These are phyloP conservation scores for Sechiopsis laciniata DNA, from an alignment of 306 rosid genomes.

Conservation along the genomic window DNA sequence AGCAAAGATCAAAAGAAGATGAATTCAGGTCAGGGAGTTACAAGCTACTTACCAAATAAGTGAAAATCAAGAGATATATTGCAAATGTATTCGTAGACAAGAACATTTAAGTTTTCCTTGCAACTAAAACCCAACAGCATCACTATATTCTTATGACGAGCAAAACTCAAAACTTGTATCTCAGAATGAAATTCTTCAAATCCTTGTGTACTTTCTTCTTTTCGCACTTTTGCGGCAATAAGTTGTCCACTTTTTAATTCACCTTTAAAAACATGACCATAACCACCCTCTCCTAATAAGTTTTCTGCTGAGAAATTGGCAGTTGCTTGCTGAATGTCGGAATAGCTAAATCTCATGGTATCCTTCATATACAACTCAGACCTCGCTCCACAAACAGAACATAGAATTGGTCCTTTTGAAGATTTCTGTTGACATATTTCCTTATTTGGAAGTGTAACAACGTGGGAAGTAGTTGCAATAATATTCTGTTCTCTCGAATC, in stretches of 20 bases:
- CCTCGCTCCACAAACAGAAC: conserved; percentile 60
- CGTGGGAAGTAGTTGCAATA: conserved; percentile 32
- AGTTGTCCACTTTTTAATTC: conserved; percentile 61
- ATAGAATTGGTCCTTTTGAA: conserved; percentile 61
- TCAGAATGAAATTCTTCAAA: conserved; percentile 74
- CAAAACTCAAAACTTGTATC: conserved; percentile 68
- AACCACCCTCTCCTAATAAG: conserved; percentile 89
- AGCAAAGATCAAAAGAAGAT: neutral
- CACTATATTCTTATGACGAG: conserved; percentile 85
- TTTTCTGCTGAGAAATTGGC: conserved; percentile 57
- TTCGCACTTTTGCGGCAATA: conserved; percentile 78
- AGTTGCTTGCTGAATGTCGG: conserved; percentile 58
- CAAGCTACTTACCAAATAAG: conserved; percentile 56
- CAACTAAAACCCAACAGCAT: conserved; percentile 81
- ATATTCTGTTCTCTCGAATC: conserved; percentile 30
- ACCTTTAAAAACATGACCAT: conserved; percentile 68
- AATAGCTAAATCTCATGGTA: conserved; percentile 47
- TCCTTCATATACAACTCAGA: conserved; percentile 51
- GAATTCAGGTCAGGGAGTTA: neutral
- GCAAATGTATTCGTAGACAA: conserved; percentile 81
- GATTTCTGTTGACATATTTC: conserved; percentile 27
- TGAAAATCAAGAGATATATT: conserved; percentile 80
- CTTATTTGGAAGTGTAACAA: conserved; percentile 31
- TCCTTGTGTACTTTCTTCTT: conserved; percentile 72
- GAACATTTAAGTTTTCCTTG: conserved; percentile 62